A percentile compares a stretch with the other conserved stretches of the same genome.
Conservation (phyloP, 1,139 yeast genomes). For the Yamadazyma diospyri region DNA sequence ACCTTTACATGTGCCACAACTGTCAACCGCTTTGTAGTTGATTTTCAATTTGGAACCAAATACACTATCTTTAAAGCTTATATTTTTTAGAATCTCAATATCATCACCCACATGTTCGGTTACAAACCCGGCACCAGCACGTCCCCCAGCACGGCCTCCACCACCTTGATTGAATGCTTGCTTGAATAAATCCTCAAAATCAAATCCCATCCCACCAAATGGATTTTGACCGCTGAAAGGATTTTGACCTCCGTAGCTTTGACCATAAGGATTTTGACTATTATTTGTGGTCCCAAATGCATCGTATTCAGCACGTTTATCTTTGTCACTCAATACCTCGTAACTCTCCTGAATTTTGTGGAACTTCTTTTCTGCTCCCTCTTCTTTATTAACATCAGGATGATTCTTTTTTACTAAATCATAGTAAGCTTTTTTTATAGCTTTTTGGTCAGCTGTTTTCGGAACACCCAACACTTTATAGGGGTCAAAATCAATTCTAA, state of each 20-base stretch:
- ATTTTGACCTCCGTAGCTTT: conserved; percentile 41
- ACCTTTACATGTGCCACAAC: conserved; percentile 79
- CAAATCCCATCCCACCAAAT: conserved; percentile 47
- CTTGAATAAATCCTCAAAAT: conserved; percentile 86
- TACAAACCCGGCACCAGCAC: conserved; percentile 44
- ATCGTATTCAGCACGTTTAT: conserved; percentile 85
- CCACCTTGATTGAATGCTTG: conserved; percentile 57
- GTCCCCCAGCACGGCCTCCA: conserved; percentile 36
- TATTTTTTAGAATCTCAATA: conserved; percentile 71
- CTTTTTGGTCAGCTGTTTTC: conserved; percentile 67
- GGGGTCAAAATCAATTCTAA: conserved; percentile 59
- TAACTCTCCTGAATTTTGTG: conserved; percentile 94
- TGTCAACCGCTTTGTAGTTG: conserved; percentile 70
- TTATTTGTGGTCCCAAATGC: conserved; percentile 77
- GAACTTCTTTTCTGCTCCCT: conserved; percentile 81
- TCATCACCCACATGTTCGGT: conserved; percentile 88
- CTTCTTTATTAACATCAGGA: conserved; percentile 94
- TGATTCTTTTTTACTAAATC: conserved; percentile 90
- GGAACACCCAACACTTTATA: conserved; percentile 79
- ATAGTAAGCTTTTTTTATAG: conserved; percentile 91
- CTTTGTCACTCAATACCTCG: conserved; percentile 84
- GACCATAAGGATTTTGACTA: conserved; percentile 52
- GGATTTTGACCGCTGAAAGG: conserved; percentile 39
- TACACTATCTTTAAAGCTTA: conserved; percentile 83
- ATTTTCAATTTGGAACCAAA: conserved; percentile 71